Conservation (phyloP, 352 stramenopile genomes). For the Globisporangium sylvaticum region DNA sequence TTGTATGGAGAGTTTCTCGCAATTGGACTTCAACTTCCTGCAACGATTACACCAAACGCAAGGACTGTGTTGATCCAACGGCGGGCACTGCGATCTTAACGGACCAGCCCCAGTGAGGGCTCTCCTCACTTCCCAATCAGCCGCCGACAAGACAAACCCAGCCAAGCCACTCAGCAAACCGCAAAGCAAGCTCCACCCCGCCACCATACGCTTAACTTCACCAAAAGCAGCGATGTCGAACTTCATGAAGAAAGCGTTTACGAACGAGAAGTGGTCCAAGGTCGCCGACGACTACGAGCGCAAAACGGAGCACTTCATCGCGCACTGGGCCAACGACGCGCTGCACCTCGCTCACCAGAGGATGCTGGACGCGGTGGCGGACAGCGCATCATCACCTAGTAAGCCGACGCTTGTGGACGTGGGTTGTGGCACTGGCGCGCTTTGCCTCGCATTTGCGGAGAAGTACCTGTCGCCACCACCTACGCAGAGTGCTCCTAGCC, state of each 20-base stretch:
- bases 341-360: not conserved
- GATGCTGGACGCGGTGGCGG: not conserved
- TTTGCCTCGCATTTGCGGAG: not conserved
- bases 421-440: not conserved
- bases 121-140: no score
- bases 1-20: no score
- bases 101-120: no score
- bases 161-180: no score
- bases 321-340: not conserved
- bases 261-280: not conserved
- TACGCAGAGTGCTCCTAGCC: no score
- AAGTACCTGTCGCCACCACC: not conserved
- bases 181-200: no score
- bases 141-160: no score
- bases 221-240: not conserved
- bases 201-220: no score
- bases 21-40: no score
- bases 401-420: not conserved
- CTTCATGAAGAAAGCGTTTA: not conserved
- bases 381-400: not conserved
- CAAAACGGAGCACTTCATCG: not conserved
- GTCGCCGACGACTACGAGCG: not conserved
- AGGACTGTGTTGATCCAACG: no score
- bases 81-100: no score
- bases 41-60: no score